phyloP scores from a whole-genome alignment of 1,284 basidiomycete genomes.

The Erythrobasidium hasegawianum region DNA sequence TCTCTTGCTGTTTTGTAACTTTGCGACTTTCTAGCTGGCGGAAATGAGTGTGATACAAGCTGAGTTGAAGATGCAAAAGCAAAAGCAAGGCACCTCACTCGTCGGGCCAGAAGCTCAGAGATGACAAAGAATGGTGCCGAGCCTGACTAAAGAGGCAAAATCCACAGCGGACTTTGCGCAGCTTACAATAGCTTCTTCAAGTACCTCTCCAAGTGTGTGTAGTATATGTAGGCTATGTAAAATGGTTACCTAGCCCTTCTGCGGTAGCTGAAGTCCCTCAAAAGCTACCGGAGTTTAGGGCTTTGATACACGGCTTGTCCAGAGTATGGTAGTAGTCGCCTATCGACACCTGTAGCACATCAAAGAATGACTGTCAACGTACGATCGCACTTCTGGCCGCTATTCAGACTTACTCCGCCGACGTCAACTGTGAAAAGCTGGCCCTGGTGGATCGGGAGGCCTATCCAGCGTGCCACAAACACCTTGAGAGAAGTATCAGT shows the following conservation, averaged over 20 bases:
- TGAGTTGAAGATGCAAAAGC: no score
- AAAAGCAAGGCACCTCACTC: no score
- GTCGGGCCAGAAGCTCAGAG: no score
- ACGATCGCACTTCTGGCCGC: slow-evolving; percentile 3
- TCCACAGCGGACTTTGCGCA: slow-evolving; percentile 12
- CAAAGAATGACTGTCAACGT: background rate
- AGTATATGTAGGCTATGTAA: no score
- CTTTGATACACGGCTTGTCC: slow-evolving; percentile 36
- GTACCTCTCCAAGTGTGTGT: no score
- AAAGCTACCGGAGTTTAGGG: slow-evolving; percentile 37
- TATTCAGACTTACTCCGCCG: slow-evolving; percentile 38
- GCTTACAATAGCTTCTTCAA: background rate
- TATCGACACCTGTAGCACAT: slow-evolving; percentile 40
- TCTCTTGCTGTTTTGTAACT: slow-evolving; percentile 8
- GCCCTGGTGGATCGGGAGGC: slow-evolving; percentile 39
- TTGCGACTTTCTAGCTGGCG: slow-evolving; percentile 3
- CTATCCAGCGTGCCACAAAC: slow-evolving; percentile 44
- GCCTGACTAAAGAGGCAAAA: slow-evolving; percentile 3
- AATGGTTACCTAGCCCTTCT: no score
- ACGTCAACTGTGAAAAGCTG: slow-evolving; percentile 44
- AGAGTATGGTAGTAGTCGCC: slow-evolving; percentile 41
- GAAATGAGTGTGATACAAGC: no score
- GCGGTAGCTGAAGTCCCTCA: no score
- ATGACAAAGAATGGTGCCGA: background rate
- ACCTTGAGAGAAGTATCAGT: slow-evolving; percentile 26